Conservation (phyloP, 2,329 filamentous ascomycete species). For the Podosphaera fusca region DNA sequence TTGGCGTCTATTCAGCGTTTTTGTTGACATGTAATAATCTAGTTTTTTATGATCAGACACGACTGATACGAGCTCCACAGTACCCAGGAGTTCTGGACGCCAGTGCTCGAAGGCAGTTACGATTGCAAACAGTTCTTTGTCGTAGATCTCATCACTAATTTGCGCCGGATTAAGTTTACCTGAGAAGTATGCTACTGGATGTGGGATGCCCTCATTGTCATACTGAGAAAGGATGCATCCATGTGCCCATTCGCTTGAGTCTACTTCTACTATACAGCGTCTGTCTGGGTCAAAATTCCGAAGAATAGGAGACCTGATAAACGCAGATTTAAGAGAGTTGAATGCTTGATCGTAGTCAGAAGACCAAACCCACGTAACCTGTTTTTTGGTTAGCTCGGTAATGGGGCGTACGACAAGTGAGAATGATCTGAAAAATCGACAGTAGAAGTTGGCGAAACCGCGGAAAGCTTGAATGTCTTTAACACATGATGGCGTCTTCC, state of each 20-base stretch:
- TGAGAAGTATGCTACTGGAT: slow-evolving; percentile 2
- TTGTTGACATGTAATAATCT: slow-evolving; percentile 10
- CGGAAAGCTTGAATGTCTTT: no score
- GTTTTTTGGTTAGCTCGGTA: no score
- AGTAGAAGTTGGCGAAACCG: no score
- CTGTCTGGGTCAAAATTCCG: neutral
- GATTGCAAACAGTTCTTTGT: slow-evolving; percentile 18
- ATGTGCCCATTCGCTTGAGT: neutral
- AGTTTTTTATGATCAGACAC: slow-evolving; percentile 13
- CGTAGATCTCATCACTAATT: slow-evolving; percentile 14
- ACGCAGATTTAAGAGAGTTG: neutral
- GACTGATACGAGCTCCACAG: slow-evolving; percentile 4
- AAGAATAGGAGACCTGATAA: neutral
- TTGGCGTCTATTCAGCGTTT: slow-evolving; percentile 10
- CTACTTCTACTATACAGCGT: neutral
- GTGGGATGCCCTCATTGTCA: neutral
- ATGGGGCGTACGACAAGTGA: no score
- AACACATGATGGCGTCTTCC: no score
- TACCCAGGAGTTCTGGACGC: slow-evolving; percentile 7
- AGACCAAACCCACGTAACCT: no score
- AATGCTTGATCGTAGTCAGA: neutral
- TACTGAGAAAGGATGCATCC: neutral
- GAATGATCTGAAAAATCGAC: no score
- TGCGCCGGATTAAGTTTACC: no score
- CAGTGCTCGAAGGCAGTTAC: slow-evolving; percentile 11